These are phyloP conservation scores for Bryoerythrophyllum caledonicum DNA, from an alignment of 225 moss, liverwort and hornwort species.

Conservation along the genomic window DNA sequence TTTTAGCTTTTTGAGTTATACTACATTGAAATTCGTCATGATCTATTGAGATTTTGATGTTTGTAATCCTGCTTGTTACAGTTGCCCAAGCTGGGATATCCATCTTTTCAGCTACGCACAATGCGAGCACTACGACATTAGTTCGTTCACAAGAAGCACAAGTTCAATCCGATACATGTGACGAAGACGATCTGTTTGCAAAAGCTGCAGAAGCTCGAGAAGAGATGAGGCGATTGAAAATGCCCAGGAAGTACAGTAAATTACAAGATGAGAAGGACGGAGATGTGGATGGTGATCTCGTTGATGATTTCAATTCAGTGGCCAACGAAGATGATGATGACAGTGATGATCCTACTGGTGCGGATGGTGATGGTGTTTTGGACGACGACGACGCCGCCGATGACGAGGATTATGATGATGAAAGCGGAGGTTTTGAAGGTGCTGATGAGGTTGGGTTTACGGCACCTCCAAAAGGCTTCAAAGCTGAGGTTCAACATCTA, in stretches of 20 bases:
- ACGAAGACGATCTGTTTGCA: conserved; percentile 43
- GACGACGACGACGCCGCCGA: conserved; percentile 15
- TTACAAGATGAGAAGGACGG: conserved; percentile 27
- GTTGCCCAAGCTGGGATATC: conserved; percentile 50
- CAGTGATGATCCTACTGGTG: conserved; percentile 1
- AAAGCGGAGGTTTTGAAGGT: conserved; percentile 54
- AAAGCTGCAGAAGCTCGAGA: conserved; percentile 51
- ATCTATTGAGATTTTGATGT: conserved; percentile 22
- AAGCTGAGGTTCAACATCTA: conserved; percentile 65
- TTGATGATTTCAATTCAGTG: conserved; percentile 18
- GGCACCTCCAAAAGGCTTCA: conserved; percentile 78
- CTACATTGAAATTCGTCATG: not conserved
- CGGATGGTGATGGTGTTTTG: conserved; percentile 24
- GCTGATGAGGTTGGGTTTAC: conserved; percentile 66
- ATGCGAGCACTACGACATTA: conserved; percentile 25
- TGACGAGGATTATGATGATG: conserved; percentile 43
- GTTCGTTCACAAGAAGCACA: conserved; percentile 14
- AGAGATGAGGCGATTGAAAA: conserved; percentile 39
- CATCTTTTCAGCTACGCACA: conserved; percentile 46
- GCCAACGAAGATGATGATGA: conserved; percentile 26
- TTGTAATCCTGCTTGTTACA: conserved; percentile 22
- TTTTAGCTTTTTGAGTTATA: too few species aligned
- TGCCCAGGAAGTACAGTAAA: conserved; percentile 38
- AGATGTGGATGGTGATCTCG: conserved; percentile 13
- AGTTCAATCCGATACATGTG: conserved; percentile 19